phyloP scores from a whole-genome alignment of 148 eudicot species.

The Rhododendron henanense region DNA sequence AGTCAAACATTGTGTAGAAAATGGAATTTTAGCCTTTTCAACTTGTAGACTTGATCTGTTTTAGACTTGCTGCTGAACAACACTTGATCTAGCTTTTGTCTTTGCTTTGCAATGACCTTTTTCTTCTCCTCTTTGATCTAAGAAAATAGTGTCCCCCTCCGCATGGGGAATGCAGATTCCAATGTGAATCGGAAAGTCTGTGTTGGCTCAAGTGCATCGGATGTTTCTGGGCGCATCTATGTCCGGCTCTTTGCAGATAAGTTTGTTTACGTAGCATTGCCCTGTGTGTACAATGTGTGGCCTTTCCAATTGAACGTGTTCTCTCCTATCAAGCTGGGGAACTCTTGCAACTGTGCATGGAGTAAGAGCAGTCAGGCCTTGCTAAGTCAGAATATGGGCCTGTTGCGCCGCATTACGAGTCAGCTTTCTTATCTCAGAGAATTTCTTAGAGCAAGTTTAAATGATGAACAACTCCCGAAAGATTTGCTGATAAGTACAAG shows the following conservation, averaged over 20 bases:
- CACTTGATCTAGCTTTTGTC: not conserved
- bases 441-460: not conserved
- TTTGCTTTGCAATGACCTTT: not conserved
- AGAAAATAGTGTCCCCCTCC: not conserved
- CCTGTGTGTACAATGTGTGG: not conserved
- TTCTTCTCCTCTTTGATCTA: not conserved
- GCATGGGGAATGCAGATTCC: not conserved
- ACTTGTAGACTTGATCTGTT: not conserved
- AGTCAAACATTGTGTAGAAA: not conserved
- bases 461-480: not conserved
- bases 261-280: not conserved
- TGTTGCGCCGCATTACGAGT: not conserved
- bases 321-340: not conserved
- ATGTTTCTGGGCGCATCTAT: not conserved
- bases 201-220: not conserved
- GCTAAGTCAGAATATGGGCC: not conserved
- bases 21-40: not conserved
- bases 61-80: not conserved
- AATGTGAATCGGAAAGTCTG: not conserved
- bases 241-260: not conserved
- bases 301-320: not conserved
- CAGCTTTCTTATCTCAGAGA: not conserved
- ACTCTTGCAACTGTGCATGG: not conserved
- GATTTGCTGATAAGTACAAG: too few relatives aligned
- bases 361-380: not conserved